Evolutionary conservation across 192 early-diverging fungal species (phyloP), one percentile per base, ranked within the genome.

Genomic region (Chytriomyces sp.): DNA sequence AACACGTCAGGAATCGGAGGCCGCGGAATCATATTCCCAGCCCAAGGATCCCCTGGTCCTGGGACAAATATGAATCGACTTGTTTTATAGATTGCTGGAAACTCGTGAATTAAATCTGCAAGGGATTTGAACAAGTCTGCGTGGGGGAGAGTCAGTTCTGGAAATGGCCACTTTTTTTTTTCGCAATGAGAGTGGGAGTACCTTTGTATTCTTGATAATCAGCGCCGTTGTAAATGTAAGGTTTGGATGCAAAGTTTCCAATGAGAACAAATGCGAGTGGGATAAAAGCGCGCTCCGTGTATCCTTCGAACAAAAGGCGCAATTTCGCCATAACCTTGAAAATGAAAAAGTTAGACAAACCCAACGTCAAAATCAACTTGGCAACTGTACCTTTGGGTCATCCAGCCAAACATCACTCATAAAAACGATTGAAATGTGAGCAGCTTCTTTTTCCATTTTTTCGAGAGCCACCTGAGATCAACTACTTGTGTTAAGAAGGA

Each of bases 61-160:
- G 96, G 96, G 0, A 98, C 91, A 85, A 98, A 93, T 6, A 98
- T 86, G 82, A 97, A 96, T 11, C 91, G 89, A n/a, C 86, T 82
- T 59, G 80, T 75, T 5, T 83, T 77, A 11, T 88, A 84, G 63
- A 94, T 69, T 2, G 69, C 77, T 0, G 85, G 89, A 72, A 89
- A 94, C 49, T 91, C 86, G n/a, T 88, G 81, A 45, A 94, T 85
- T 18, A 93, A 63, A 64, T 90, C 90, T 35, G 88, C 91, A 18
- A 94, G 77, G n/a, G 78, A 73, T 35, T 88, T 85, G 64, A 82
- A 87, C 67, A 79, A 60, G 46, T 83, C 82, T 57, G 24, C 45
- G 75, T 45, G n/a, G 35, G n/a, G 35, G 20, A 68, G 16, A 46
- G 59, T 16, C 70, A 35, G 11, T 23, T n/a, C 16, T 59, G 20